phyloP scores from a whole-genome alignment of 495 filamentous ascomycete genomes.

The Penicillium coffeae region DNA sequence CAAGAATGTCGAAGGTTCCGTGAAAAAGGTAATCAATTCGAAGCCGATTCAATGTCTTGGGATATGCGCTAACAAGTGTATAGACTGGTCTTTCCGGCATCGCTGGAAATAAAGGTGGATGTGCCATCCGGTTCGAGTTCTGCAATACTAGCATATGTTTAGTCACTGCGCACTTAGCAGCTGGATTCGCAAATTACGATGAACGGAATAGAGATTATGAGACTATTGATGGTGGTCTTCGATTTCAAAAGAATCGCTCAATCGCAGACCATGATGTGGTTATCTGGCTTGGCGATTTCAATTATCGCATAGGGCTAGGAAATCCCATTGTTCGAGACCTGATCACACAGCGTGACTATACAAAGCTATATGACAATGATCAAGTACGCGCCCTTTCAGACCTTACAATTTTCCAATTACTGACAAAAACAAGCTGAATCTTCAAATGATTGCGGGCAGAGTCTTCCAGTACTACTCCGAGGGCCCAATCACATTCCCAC shows the following conservation, averaged over 20 bases:
- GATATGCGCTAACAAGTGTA: conserved; percentile 11
- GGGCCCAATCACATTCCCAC: conserved; percentile 74
- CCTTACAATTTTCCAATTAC: neutral
- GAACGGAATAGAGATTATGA: conserved; percentile 90
- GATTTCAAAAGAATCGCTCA: conserved; percentile 82
- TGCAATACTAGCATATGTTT: conserved; percentile 93
- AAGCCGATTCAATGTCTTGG: neutral
- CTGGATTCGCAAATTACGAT: conserved; percentile 95
- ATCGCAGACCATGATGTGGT: conserved; percentile 92
- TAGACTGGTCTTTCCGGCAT: conserved; percentile 93
- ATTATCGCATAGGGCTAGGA: conserved; percentile 88
- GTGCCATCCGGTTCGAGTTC: conserved; percentile 93
- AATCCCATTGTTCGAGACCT: conserved; percentile 76
- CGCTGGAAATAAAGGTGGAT: conserved; percentile 96
- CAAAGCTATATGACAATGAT: conserved; percentile 85
- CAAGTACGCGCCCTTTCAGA: conserved; percentile 52
- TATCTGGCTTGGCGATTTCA: conserved; percentile 99
- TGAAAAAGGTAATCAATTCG: conserved; percentile 66
- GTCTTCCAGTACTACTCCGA: conserved; percentile 91
- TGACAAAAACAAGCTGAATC: conserved; percentile 56
- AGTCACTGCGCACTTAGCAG: conserved; percentile 93
- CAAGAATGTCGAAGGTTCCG: conserved; percentile 92
- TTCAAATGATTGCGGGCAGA: conserved; percentile 91
- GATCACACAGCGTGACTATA: conserved; percentile 64
- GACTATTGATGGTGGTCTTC: conserved; percentile 80